Conservation (phyloP, 192 early-diverging fungal species). For the Mortierella antarctica region DNA sequence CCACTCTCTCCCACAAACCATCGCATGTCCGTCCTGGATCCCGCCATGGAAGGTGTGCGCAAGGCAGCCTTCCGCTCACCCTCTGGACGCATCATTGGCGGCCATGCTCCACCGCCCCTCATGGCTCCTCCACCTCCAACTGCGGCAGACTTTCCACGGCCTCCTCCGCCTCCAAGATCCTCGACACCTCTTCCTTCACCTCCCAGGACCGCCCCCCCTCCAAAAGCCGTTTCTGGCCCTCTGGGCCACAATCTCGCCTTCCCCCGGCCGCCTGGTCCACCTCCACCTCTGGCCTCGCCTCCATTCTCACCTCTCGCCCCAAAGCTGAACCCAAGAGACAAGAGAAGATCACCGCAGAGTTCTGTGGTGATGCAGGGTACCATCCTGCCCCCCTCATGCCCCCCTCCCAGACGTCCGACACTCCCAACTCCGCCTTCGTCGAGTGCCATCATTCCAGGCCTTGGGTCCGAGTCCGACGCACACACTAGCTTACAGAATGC, state of each 20-base stretch:
- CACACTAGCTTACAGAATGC: neutral
- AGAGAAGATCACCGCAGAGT: conserved; percentile 18
- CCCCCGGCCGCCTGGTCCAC: neutral
- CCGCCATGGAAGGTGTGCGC: conserved; percentile 5
- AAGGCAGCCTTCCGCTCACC: conserved; percentile 10
- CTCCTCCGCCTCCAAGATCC: conserved; percentile 13
- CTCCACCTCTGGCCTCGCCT: neutral
- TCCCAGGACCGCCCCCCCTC: conserved; percentile 21
- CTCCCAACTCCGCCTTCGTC: conserved; percentile 6
- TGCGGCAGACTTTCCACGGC: neutral
- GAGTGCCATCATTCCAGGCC: neutral
- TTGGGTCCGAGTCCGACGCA: neutral
- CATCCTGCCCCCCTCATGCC: conserved; percentile 9
- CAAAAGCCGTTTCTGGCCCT: neutral
- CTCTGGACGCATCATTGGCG: conserved; percentile 6
- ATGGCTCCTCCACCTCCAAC: neutral
- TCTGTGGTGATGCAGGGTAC: conserved; percentile 8
- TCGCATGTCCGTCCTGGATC: conserved; percentile 30
- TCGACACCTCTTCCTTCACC: conserved; percentile 22
- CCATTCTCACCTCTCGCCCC: conserved; percentile 16
- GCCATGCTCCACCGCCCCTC: neutral
- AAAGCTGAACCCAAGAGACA: conserved; percentile 15
- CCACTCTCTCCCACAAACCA: neutral
- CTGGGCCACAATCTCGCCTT: neutral
- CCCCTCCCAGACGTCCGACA: conserved; percentile 3